Evolutionary conservation across 78 protist species (phyloP).

Genomic region (Parvularia atlantis): DNA sequence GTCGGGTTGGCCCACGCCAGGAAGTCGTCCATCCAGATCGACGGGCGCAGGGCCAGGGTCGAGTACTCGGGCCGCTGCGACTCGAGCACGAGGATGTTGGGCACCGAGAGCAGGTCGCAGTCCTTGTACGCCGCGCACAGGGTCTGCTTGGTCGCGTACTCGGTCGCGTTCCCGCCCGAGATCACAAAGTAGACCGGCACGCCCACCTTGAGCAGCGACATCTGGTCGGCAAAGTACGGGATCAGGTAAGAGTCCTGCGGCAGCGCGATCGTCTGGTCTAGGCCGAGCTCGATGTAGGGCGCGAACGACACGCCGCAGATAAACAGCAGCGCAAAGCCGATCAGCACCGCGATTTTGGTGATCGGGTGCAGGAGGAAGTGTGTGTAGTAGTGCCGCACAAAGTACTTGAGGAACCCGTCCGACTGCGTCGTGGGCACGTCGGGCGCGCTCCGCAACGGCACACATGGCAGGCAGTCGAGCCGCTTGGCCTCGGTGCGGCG

Average conservation of each 20-base stretch:
- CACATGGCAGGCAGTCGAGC: slow-evolving; percentile 47
- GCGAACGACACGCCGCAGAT: not conserved
- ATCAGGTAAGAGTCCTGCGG: slow-evolving; percentile 54
- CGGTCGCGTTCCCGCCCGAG: slow-evolving; percentile 13
- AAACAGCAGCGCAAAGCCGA: not conserved
- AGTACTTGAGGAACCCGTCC: not conserved
- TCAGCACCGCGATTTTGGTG: not conserved
- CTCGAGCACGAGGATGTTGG: not conserved
- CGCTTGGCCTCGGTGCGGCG: slow-evolving; percentile 25
- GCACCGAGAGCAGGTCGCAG: slow-evolving; percentile 1
- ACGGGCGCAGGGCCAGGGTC: not conserved
- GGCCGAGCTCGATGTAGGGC: slow-evolving; percentile 24
- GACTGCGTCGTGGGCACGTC: not conserved
- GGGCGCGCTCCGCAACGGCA: not conserved
- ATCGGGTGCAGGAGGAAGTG: not conserved
- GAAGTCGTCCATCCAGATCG: not conserved
- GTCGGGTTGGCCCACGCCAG: not conserved
- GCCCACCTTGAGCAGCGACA: slow-evolving; percentile 36
- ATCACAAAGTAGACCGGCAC: slow-evolving; percentile 58
- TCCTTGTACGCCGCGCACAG: not conserved
- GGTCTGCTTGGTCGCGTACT: not conserved
- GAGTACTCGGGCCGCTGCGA: not conserved
- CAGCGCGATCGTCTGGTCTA: slow-evolving; percentile 54
- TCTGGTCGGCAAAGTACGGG: slow-evolving; percentile 31
- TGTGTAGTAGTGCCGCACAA: not conserved